These are phyloP conservation scores for Candida vaughaniae DNA, from an alignment of 805 yeast species.

Conservation along the genomic window DNA sequence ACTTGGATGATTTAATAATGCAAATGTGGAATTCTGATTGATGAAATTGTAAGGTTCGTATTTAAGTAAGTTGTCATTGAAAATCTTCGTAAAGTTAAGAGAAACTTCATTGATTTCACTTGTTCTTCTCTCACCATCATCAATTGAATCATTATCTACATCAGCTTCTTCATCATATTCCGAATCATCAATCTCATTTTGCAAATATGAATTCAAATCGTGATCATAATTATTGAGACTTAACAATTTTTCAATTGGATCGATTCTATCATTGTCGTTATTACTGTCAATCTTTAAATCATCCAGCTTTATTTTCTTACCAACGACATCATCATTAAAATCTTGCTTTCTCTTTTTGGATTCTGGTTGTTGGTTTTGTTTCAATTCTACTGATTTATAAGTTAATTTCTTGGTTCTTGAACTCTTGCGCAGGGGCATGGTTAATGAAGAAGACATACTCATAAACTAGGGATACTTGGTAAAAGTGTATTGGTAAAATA, in stretches of 20 bases:
- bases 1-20: constrained; percentile 4
- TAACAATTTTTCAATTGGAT: constrained; percentile 43
- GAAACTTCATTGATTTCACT: constrained; percentile 15
- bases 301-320: constrained; percentile 8
- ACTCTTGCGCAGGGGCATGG: neutral
- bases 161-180: constrained; percentile 7
- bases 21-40: constrained; percentile 7
- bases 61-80: constrained; percentile 37
- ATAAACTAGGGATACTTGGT: neutral
- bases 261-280: constrained; percentile 31
- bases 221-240: constrained; percentile 20
- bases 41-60: constrained; percentile 23
- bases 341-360: constrained; percentile 5
- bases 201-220: constrained; percentile 5
- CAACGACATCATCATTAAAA: neutral
- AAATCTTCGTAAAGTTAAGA: constrained; percentile 34
- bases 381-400: constrained; percentile 3
- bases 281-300: neutral
- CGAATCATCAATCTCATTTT: constrained; percentile 4
- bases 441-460: constrained; percentile 7
- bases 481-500: neutral
- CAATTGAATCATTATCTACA: constrained; percentile 13
- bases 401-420: constrained; percentile 4
- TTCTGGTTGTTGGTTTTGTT: neutral
- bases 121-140: constrained; percentile 4